Base-by-base conservation (phyloP, 371 early-diverging fungal species). In the Cokeromyces recurvatus region DNA sequence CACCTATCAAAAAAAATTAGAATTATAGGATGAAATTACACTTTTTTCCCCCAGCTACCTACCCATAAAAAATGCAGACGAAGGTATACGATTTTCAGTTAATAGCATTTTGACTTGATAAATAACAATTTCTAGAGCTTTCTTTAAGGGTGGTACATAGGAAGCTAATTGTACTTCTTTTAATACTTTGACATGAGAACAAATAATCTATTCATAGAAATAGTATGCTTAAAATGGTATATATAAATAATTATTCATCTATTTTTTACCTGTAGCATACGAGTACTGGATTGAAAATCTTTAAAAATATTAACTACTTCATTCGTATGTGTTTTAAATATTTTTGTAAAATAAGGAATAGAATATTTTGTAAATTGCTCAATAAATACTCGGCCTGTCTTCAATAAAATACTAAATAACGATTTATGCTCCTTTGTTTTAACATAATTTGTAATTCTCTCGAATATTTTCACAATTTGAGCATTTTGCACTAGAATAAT, bases 61-160 rank as follows among this genome's bases (percentile, higher is more conserved):
- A 65, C 85, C 86, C 36, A 85, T 51, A 59, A 73, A 78, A 50
- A 84, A 85, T 1, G 83, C 81, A 17, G 71, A 74, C 1, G 74
- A 36, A 2, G 67, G 68, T 24, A 74, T 79, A 39, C 84, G 79
- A 47, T 92, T 85, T 53, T 83, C 78, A 25, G 79, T 80, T 46
- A 91, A 60, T 63, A 92, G 53, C 42, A 79, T 71, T 40, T 89
- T 89, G 15, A 90, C 90, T 52, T 85, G 77, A 57, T 84, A 87
- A 15, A 92, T 65, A 7, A 92, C 74, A 29, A 61, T 75, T 60
- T 92, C 92, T 49, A 92, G 61, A 11, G 81, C 77, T 41, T 82
- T 81, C 47, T 83, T 84, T 38, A 84, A 66, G 2, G 77, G 67
- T 10, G 92, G 92, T 0, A 92, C 90, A 54, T 77, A 74, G 0